A percentile compares a stretch with the other conserved stretches of the same genome.
Conservation (phyloP, 768 basidiomycete species). For the Mycena metata region DNA sequence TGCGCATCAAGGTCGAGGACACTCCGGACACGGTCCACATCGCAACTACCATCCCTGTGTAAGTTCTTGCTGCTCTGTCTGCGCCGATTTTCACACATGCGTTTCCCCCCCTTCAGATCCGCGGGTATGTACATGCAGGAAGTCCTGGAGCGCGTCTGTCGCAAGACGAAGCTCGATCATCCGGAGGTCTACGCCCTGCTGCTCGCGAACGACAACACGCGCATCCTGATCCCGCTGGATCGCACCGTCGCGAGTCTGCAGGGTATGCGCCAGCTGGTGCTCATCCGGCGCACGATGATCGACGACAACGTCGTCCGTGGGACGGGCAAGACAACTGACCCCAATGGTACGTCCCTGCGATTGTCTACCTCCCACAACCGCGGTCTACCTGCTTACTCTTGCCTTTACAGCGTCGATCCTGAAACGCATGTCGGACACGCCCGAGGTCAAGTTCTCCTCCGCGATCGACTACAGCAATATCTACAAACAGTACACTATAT, state of each 20-base stretch:
- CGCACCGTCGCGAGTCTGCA: slow-evolving; percentile 96
- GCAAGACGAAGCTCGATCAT: slow-evolving; percentile 73
- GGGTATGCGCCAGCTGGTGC: slow-evolving; percentile 84
- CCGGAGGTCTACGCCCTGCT: slow-evolving; percentile 89
- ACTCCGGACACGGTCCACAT: slow-evolving; percentile 87
- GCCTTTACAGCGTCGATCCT: slow-evolving; percentile 85
- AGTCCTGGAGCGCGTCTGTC: slow-evolving; percentile 87
- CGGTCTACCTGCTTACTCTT: too few relatives aligned
- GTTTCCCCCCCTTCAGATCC: slow-evolving; percentile 59
- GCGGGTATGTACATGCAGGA: slow-evolving; percentile 98
- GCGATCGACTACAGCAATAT: slow-evolving; percentile 86
- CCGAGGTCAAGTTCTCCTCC: slow-evolving; percentile 67
- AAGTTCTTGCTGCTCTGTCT: slow-evolving; percentile 48
- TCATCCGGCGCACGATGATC: slow-evolving; percentile 84
- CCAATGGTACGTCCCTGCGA: slow-evolving; percentile 72
- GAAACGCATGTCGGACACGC: slow-evolving; percentile 86
- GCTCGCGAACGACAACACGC: slow-evolving; percentile 64
- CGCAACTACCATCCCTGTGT: slow-evolving; percentile 94
- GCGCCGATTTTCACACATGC: not conserved
- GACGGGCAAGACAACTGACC: slow-evolving; percentile 84
- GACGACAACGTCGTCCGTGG: slow-evolving; percentile 78
- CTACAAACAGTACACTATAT: slow-evolving; percentile 95
- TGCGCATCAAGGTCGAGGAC: slow-evolving; percentile 86
- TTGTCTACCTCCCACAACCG: not conserved
- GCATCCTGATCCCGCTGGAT: slow-evolving; percentile 90